Evolutionary conservation across 1,284 basidiomycete species (phyloP).

Genomic region (Cryptococcus sp.): DNA sequence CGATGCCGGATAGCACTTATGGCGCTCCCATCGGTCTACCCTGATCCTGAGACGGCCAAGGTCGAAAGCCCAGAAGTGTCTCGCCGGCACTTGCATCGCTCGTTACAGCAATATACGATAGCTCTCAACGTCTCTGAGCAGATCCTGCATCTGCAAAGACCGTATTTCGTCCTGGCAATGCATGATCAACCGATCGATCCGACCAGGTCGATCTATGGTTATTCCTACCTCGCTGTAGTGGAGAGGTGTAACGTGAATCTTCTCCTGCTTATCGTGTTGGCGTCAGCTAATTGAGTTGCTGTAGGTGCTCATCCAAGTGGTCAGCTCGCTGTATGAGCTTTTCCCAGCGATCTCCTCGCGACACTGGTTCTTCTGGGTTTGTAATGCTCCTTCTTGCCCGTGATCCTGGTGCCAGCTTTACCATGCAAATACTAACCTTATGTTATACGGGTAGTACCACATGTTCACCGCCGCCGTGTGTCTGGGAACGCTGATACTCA

Average conservation of each 20-base stretch:
- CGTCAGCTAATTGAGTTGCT: background rate
- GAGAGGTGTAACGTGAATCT: conserved; percentile 35
- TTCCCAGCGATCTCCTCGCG: conserved; percentile 30
- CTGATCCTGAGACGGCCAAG: conserved; percentile 19
- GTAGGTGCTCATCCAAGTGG: conserved; percentile 35
- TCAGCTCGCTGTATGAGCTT: conserved; percentile 25
- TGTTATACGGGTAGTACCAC: conserved; percentile 22
- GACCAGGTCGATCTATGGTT: conserved; percentile 26
- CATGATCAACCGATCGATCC: conserved; percentile 35
- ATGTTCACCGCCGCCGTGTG: conserved; percentile 40
- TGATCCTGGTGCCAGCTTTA: background rate
- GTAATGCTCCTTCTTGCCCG: background rate
- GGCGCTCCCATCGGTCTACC: conserved; percentile 26
- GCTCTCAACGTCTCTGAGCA: conserved; percentile 34
- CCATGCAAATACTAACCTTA: too few relatives aligned
- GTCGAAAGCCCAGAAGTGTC: conserved; percentile 23
- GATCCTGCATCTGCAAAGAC: conserved; percentile 34
- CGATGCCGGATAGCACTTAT: conserved; percentile 30
- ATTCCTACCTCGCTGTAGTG: conserved; percentile 34
- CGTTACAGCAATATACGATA: conserved; percentile 36
- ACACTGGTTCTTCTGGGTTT: conserved; percentile 40
- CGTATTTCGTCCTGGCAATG: conserved; percentile 41
- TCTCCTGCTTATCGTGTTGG: background rate
- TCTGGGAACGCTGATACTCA: conserved; percentile 32
- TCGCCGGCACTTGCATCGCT: conserved; percentile 24